Base-by-base conservation (phyloP, 371 early-diverging fungal species). In the Haplosporangium sp. region DNA sequence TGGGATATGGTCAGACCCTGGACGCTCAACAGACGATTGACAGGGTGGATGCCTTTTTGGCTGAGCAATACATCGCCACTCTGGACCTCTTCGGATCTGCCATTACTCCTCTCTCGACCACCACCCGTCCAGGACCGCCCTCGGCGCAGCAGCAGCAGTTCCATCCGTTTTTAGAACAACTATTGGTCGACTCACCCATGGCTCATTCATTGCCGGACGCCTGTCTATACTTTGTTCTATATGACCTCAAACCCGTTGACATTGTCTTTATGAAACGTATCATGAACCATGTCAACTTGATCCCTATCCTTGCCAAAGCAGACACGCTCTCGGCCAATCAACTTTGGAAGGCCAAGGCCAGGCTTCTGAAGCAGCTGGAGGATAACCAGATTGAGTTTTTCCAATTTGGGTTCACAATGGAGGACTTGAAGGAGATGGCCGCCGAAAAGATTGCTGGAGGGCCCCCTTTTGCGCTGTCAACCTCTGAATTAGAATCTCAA, bases 201-300 rank as follows among this genome's bases (percentile, higher is more conserved):
- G 94, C 67, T 84, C 96, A 69, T 93, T 55, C 79, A 4, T 54
- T 77, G 29, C 79, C 79, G 2, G 79, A 99, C 74, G 96, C 94
- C 5, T 95, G 96, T 74, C 76, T 99, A 37, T 97, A 97, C 87
- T 96, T 97, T 80, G 94, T 97, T 75, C 87, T 94, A 36, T 92
- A 91, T 83, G 90, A 94, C 11, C 87, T 97, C 65, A 91, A 95
- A 53, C 93, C 96, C 59, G 84, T 96, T 55, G 97, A 97, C 79
- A 95, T 97, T 75, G 93, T 95, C 83, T 90, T 95, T 76, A 97
- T 97, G 96, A 89, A 89, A 64, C 85, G 92, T 3, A 85, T 97
- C 42, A 92, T 94, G 55, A 85, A 86, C 62, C 89, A 95, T 48
- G 94, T 90, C 72, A 97, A 97, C 80, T 82, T 97, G 62, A 95